A percentile compares a stretch with the other conserved stretches of the same genome.
phyloP scores from a whole-genome alignment of 129 eudicot species.

The Oenanthe sinensis region DNA sequence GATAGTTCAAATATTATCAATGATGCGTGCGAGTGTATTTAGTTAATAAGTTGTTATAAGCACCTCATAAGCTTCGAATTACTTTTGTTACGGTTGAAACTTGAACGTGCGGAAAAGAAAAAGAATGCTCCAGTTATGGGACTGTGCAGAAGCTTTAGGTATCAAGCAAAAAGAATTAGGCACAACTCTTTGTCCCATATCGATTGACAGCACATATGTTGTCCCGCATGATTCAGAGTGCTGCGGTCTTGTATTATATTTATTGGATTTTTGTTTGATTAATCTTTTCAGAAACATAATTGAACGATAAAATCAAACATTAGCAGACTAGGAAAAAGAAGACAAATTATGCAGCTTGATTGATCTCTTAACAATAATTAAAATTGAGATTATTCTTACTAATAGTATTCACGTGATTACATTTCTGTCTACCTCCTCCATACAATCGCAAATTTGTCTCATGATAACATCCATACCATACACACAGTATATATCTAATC shows the following conservation, averaged over 20 bases:
- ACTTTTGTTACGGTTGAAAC: too few relatives aligned
- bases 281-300: too few relatives aligned
- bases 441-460: neutral
- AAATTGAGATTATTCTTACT: too few relatives aligned
- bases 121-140: neutral
- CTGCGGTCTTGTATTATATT: too few relatives aligned
- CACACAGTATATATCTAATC: neutral
- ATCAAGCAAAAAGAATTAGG: neutral
- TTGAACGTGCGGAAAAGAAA: neutral
- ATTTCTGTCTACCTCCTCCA: neutral
- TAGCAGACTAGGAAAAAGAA: too few relatives aligned
- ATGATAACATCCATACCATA: neutral
- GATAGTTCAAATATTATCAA: too few relatives aligned
- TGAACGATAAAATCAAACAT: too few relatives aligned
- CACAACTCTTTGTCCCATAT: too few relatives aligned
- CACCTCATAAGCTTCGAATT: neutral
- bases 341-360: too few relatives aligned
- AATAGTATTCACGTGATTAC: slow-evolving; percentile 5
- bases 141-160: neutral
- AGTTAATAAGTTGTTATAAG: neutral
- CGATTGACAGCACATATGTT: too few relatives aligned
- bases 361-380: neutral
- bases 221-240: neutral
- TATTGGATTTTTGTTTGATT: too few relatives aligned
- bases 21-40: too few relatives aligned